Evolutionary conservation across 2,329 filamentous ascomycete species (phyloP).

Genomic region (Ophiostoma sp.): DNA sequence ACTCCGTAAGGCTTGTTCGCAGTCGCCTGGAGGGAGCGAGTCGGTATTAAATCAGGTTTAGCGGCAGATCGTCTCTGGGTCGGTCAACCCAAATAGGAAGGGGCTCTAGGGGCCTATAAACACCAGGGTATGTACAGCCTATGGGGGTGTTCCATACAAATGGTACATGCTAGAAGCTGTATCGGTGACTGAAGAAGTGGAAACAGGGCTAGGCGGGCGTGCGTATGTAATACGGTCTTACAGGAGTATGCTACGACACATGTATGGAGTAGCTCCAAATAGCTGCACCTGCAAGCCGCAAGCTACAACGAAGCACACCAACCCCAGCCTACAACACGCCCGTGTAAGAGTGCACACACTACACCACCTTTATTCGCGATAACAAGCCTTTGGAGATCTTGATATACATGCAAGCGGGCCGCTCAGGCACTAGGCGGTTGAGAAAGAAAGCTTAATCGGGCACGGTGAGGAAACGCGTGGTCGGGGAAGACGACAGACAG

Average conservation of each 20-base stretch:
- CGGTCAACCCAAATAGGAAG: slow-evolving; percentile 25
- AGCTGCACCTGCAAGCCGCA: not conserved
- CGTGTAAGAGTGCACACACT: not conserved
- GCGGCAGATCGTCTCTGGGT: slow-evolving; percentile 25
- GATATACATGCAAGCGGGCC: slow-evolving; percentile 17
- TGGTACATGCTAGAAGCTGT: not conserved
- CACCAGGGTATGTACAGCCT: not conserved
- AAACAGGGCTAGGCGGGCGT: not conserved
- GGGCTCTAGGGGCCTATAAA: slow-evolving; percentile 8
- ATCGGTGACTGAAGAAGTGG: slow-evolving; percentile 10
- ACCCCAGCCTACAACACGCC: not conserved
- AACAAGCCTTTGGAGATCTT: slow-evolving; percentile 16
- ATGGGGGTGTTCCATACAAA: not conserved
- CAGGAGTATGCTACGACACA: not conserved
- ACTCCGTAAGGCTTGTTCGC: not conserved
- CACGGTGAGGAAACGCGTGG: slow-evolving; percentile 13
- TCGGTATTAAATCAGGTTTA: slow-evolving; percentile 37
- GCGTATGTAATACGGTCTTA: not conserved
- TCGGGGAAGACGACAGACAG: too few relatives aligned
- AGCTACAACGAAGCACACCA: not conserved
- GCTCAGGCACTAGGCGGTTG: slow-evolving; percentile 15
- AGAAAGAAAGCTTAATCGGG: slow-evolving; percentile 19
- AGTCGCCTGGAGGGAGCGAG: slow-evolving; percentile 11
- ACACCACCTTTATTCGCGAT: slow-evolving; percentile 6
- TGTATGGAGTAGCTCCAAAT: not conserved